Evolutionary conservation across 805 yeast species (phyloP), one percentile per base, ranked within the genome.

Genomic region (Hanseniaspora opuntiae): DNA sequence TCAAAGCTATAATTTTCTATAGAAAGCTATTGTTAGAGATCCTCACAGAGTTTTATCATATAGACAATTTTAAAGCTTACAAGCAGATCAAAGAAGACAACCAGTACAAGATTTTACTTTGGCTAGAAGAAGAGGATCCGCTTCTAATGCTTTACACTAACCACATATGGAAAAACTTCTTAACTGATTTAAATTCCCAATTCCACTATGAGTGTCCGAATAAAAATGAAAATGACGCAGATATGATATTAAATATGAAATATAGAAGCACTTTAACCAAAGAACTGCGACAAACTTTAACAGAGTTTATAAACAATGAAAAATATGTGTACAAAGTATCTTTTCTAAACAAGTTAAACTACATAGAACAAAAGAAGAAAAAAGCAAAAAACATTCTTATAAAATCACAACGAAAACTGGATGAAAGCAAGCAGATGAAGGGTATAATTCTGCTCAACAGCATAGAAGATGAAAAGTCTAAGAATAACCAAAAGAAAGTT

Each of bases 401-500:
- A 24, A 49, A 42, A 14, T 20, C 45, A 3, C 53, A 49, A 42
- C 17, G 28, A 16, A 32, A 35, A 20, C 20, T 49, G 4, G 19
- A 49, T 16, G n/a, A 22, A 41, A 42, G 33, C n/a, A 41, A 45
- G 28, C 40, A 49, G 9, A 33, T 33, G 14, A 49, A 42, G n/a
- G 38, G 47, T 4, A 49, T 49, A 24, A 36, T 49, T 28, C n/a
- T 64, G 6, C 58, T 53, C 4, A 51, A 50, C 9, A 53, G 53
- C 12, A 19, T 65, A 3, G 54, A 50, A 30, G 61, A 61, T 47
- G 63, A 63, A 45, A 55, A 57, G 2, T 17, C 22, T 2, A 57
- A 56, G 12, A 65, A 59, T 50, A 67, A 62, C 54, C 69, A 59
- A 55, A 63, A 58, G 53, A 53, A 69, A 9, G 73, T 74, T 0